phyloP scores from a whole-genome alignment of 2,329 filamentous ascomycete genomes.

The Pseudogymnoascus sp. region DNA sequence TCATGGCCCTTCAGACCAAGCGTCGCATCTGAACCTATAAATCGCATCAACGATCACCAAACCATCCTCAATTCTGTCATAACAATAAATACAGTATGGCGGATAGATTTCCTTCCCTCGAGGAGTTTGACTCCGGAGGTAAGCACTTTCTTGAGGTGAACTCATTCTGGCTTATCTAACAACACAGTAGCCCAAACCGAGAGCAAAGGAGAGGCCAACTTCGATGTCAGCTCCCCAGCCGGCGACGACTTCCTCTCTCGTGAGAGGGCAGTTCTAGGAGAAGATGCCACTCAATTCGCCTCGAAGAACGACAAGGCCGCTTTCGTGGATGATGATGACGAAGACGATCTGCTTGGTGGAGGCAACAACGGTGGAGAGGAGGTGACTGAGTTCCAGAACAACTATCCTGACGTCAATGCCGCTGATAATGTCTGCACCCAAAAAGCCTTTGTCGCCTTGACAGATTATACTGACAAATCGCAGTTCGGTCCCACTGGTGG shows the following conservation, averaged over 20 bases:
- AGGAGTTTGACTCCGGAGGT: constrained; percentile 49
- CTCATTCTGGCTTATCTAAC: constrained; percentile 11
- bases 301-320: constrained; percentile 62
- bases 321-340: constrained; percentile 55
- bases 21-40: neutral
- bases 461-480: constrained; percentile 3
- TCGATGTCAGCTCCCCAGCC: constrained; percentile 48
- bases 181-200: constrained; percentile 56
- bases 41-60: constrained; percentile 3
- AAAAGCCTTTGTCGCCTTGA: neutral
- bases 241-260: constrained; percentile 82
- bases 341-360: constrained; percentile 59
- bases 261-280: constrained; percentile 82
- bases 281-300: constrained; percentile 86
- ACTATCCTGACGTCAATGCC: constrained; percentile 71
- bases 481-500: constrained; percentile 42
- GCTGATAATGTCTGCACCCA: constrained; percentile 53
- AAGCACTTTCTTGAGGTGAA: constrained; percentile 15
- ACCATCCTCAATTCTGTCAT: constrained; percentile 3
- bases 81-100: constrained; percentile 37
- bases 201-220: constrained; percentile 41
- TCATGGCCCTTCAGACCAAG: neutral
- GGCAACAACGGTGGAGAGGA: constrained; percentile 38
- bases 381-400: constrained; percentile 62
- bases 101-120: constrained; percentile 50